phyloP scores from a whole-genome alignment of 2,329 filamentous ascomycete species.

The Helotiales sp. region DNA sequence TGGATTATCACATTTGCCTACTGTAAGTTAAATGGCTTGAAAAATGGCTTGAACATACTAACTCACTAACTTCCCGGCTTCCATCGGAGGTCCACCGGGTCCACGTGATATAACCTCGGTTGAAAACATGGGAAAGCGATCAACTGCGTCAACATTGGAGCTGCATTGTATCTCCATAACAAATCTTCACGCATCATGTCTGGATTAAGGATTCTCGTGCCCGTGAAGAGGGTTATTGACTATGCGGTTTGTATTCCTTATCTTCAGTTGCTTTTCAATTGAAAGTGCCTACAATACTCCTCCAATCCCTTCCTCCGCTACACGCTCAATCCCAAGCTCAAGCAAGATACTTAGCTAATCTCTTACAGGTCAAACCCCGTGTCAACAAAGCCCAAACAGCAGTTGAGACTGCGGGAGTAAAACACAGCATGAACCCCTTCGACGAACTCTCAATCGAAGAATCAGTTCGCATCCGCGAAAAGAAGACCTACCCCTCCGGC shows the following conservation, averaged over 20 bases:
- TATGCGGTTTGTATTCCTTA: slow-evolving; percentile 67
- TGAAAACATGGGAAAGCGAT: neutral
- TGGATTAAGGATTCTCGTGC: slow-evolving; percentile 75
- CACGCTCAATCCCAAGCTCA: neutral
- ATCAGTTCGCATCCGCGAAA: slow-evolving; percentile 91
- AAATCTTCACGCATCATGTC: slow-evolving; percentile 54
- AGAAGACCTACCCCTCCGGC: slow-evolving; percentile 70
- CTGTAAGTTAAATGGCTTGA: too few relatives aligned
- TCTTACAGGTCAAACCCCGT: slow-evolving; percentile 65
- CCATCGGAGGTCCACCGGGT: neutral
- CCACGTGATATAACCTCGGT: neutral
- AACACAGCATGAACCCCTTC: slow-evolving; percentile 99
- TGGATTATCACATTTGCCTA: neutral
- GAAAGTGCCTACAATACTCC: neutral
- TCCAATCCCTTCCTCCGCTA: neutral
- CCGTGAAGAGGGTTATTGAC: slow-evolving; percentile 85
- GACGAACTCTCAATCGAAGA: slow-evolving; percentile 98
- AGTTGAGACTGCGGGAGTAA: slow-evolving; percentile 90
- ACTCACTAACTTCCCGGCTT: neutral
- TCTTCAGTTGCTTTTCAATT: neutral
- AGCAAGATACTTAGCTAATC: neutral
- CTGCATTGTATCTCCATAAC: slow-evolving; percentile 3
- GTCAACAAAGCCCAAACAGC: slow-evolving; percentile 78
- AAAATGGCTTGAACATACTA: neutral
- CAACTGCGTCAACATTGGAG: slow-evolving; percentile 9